Base-by-base conservation (phyloP, 805 yeast species). In the Kluyveromyces dobzhanskii region DNA sequence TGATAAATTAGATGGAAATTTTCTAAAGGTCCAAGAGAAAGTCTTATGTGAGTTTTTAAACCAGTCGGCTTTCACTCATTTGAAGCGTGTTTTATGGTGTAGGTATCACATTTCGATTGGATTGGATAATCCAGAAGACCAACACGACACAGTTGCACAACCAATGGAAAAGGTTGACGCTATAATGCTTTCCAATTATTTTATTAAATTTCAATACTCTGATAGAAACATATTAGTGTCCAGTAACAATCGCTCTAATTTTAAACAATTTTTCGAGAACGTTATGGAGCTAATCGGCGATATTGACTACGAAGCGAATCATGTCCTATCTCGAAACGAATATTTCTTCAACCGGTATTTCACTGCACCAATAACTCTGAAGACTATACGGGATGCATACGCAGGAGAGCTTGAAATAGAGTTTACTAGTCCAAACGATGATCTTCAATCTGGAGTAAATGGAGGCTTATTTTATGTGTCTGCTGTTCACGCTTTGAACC, bases 1-100 rank as follows among this genome's bases (percentile, higher is more conserved):
- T 62, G 80, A 78, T 37, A 57, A 73, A 3, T 70, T 80, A 0
- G 56, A 70, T 19, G 88, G 94, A 0, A 59, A 64, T 6, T 79
- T 88, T 44, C 62, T 92, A 37, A 65, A 67, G 13, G 60, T 82
- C 19, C 65, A 80, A 0, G 81, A 86, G 47, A 64, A 66, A 7
- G 67, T 72, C 14, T 60, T 83, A 25, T 63, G 75, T 12, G 48
- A 62, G 1, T 57, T 73, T 19, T 61, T 67, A 16, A 56, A 65
- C 42, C 44, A 49, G 2, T 69, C 69, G 4, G 69, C 82, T 2
- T 88, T 82, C 33, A 66, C 68, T 7, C 92, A 86, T 32, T 56
- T 90, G 34, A 70, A 85, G 7, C 97, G 90, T 51, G 69, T 85
- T 25, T 60, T 92, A 17, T 69, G 77, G 45, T 92, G 98, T 55